These are phyloP conservation scores for Nevesoporus exiguus DNA, from an alignment of 768 basidiomycete genomes.

Conservation along the genomic window DNA sequence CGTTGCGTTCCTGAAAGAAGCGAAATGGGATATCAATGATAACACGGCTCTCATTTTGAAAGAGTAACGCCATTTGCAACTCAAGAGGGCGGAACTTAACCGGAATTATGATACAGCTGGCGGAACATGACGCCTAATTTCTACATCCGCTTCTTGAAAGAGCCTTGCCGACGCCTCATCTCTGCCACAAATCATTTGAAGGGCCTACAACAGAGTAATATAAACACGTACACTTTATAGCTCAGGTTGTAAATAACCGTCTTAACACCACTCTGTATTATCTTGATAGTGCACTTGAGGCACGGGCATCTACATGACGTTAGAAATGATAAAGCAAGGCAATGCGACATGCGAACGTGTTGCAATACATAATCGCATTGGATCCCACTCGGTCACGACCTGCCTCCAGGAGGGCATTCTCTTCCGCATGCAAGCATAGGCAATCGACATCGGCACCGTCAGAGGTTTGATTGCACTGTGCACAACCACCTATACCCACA, in stretches of 20 bases:
- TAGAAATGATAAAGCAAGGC: not conserved
- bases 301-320: slow-evolving; percentile 80
- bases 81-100: not conserved
- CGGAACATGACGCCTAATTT: slow-evolving; percentile 67
- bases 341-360: slow-evolving; percentile 64
- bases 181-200: slow-evolving; percentile 35
- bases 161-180: slow-evolving; percentile 80
- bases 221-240: slow-evolving; percentile 81
- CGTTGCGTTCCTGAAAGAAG: slow-evolving; percentile 49
- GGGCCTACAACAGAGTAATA: not conserved
- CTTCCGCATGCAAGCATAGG: slow-evolving; percentile 95
- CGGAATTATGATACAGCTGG: slow-evolving; percentile 26
- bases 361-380: slow-evolving; percentile 91
- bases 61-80: slow-evolving; percentile 22
- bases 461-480: slow-evolving; percentile 63
- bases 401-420: slow-evolving; percentile 93
- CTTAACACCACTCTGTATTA: slow-evolving; percentile 90
- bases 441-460: slow-evolving; percentile 63
- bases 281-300: slow-evolving; percentile 94
- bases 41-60: slow-evolving; percentile 35
- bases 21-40: slow-evolving; percentile 59
- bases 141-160: slow-evolving; percentile 79
- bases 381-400: slow-evolving; percentile 85
- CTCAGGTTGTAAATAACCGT: slow-evolving; percentile 92
- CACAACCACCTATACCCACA: slow-evolving; percentile 83